phyloP scores from a whole-genome alignment of 192 early-diverging fungal species.

The Coemansia sp. region DNA sequence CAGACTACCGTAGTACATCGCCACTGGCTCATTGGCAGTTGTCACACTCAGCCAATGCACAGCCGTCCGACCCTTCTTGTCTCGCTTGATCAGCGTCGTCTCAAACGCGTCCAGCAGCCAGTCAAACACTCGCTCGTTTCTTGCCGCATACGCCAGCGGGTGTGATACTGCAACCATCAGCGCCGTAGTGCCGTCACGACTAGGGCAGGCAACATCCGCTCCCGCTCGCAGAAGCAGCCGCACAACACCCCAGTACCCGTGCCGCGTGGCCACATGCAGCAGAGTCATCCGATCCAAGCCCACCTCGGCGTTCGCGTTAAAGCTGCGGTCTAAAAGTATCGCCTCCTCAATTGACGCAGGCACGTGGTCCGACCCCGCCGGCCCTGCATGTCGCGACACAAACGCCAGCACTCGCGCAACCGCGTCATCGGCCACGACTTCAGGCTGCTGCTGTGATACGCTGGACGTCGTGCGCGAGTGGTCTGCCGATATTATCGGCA shows the following conservation, averaged over 20 bases:
- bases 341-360: constrained; percentile 22
- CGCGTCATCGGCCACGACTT: background rate
- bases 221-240: constrained; percentile 40
- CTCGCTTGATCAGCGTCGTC: constrained; percentile 25
- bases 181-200: constrained; percentile 38
- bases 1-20: constrained; percentile 21
- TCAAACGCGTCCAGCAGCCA: constrained; percentile 42
- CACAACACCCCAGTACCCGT: constrained; percentile 45
- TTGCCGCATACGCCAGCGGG: constrained; percentile 23
- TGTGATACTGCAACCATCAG: constrained; percentile 42
- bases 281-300: constrained; percentile 16
- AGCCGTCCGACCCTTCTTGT: constrained; percentile 40
- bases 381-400: constrained; percentile 5
- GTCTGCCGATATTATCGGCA: constrained; percentile 1
- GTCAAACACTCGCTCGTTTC: constrained; percentile 22
- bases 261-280: constrained; percentile 33
- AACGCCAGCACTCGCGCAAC: background rate
- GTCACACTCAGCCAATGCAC: constrained; percentile 46
- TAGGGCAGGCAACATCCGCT: constrained; percentile 15
- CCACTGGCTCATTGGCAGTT: constrained; percentile 15
- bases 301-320: constrained; percentile 21
- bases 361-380: constrained; percentile 3
- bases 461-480: constrained; percentile 15
- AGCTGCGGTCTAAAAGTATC: constrained; percentile 14
- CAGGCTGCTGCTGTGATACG: background rate